phyloP scores from a whole-genome alignment of 2,329 filamentous ascomycete genomes.

The Byssochlamys sp. region DNA sequence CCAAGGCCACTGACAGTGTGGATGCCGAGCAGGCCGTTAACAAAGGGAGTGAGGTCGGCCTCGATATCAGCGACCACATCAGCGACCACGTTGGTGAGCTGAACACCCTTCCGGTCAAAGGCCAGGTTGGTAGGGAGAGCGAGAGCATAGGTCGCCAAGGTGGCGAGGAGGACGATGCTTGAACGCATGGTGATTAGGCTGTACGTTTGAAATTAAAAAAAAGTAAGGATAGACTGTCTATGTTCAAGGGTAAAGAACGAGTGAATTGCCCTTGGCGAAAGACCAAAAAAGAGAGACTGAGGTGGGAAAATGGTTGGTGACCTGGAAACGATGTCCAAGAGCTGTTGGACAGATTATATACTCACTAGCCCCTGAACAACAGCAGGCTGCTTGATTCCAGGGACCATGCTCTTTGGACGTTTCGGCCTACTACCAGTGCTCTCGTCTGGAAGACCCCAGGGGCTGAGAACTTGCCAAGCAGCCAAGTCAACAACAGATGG shows the following conservation, averaged over 20 bases:
- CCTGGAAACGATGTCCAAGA: not conserved
- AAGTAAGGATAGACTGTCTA: not conserved
- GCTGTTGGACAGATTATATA: not conserved
- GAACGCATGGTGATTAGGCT: slow-evolving; percentile 13
- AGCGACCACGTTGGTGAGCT: slow-evolving; percentile 11
- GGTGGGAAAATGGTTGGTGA: not conserved
- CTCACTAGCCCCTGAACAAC: not conserved
- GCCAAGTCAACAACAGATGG: not conserved
- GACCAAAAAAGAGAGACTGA: not conserved
- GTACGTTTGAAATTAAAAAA: not conserved
- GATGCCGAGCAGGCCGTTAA: slow-evolving; percentile 7
- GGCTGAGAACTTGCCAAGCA: not conserved
- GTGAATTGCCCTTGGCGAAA: not conserved
- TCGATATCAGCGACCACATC: slow-evolving; percentile 12
- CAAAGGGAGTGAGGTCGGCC: slow-evolving; percentile 8
- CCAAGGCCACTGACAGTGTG: slow-evolving; percentile 18
- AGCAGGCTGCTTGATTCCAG: not conserved
- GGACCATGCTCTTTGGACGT: not conserved
- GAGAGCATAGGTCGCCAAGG: slow-evolving; percentile 22
- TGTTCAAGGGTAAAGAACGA: not conserved
- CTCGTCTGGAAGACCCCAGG: not conserved
- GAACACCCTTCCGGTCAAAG: slow-evolving; percentile 13
- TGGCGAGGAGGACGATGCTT: slow-evolving; percentile 22
- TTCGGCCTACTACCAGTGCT: not conserved
- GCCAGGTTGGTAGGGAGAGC: slow-evolving; percentile 20